Evolutionary conservation across 208 protist genomes (phyloP).

Genomic region (Blechomonas ayalai): DNA sequence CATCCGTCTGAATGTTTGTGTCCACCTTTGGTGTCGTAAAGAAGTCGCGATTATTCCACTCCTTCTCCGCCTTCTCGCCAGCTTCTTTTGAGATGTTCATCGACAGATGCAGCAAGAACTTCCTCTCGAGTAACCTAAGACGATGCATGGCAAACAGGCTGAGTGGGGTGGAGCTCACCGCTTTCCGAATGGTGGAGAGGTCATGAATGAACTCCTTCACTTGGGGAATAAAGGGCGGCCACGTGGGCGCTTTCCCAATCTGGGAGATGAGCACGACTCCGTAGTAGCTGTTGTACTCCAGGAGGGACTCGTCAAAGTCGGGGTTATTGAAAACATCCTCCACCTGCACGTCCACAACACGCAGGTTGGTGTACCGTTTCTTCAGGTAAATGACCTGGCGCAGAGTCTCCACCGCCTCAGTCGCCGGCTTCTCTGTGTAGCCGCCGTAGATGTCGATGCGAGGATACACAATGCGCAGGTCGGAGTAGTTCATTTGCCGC

Average conservation of each 20-base stretch:
- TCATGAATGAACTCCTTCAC: constrained; percentile 83
- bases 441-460: constrained; percentile 62
- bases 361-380: constrained; percentile 59
- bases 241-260: constrained; percentile 54
- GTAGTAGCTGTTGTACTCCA: constrained; percentile 89
- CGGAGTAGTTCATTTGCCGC: constrained; percentile 57
- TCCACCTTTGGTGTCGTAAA: constrained; percentile 89
- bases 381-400: constrained; percentile 58
- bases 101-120: constrained; percentile 90
- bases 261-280: constrained; percentile 77
- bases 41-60: constrained; percentile 88
- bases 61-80: constrained; percentile 70
- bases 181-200: constrained; percentile 53
- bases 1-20: constrained; percentile 86
- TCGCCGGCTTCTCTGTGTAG: constrained; percentile 6
- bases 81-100: constrained; percentile 89
- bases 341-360: constrained; percentile 42
- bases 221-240: constrained; percentile 68
- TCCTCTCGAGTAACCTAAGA: constrained; percentile 86
- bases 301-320: constrained; percentile 71
- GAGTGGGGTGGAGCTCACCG: constrained; percentile 38
- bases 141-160: constrained; percentile 83
- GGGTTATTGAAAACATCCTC: constrained; percentile 81
- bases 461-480: constrained; percentile 74
- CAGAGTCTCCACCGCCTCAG: constrained; percentile 55